Evolutionary conservation across 352 stramenopile species (phyloP).

Genomic region (Pythium folliculosum): DNA sequence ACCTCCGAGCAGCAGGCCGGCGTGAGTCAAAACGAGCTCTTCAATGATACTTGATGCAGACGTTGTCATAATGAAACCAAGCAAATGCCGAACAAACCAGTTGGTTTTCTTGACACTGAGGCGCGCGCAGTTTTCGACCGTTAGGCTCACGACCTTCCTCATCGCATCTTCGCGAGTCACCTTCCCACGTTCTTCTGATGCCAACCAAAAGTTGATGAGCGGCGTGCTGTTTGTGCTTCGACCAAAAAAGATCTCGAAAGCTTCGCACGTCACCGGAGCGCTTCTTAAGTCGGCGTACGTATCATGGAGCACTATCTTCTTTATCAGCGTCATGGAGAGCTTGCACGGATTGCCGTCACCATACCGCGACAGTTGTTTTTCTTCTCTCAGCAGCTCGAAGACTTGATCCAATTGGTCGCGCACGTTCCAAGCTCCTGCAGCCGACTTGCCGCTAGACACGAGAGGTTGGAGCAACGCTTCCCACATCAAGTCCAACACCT

Average conservation of each 20-base stretch:
- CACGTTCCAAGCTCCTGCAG: constrained; percentile 15
- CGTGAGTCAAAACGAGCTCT: constrained; percentile 42
- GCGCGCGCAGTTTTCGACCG: constrained; percentile 20
- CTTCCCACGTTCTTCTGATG: constrained; percentile 4
- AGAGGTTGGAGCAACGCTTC: constrained; percentile 38
- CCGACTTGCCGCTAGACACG: neutral
- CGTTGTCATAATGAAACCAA: constrained; percentile 44
- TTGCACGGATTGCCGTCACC: constrained; percentile 14
- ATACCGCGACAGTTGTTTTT: constrained; percentile 15
- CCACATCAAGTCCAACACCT: constrained; percentile 51
- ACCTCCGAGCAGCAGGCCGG: constrained; percentile 55
- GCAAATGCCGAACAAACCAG: constrained; percentile 75
- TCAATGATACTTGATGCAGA: constrained; percentile 1
- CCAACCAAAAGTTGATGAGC: constrained; percentile 42
- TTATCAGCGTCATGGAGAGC: constrained; percentile 30
- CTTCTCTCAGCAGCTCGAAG: constrained; percentile 31
- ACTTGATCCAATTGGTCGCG: constrained; percentile 24
- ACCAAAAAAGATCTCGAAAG: constrained; percentile 53
- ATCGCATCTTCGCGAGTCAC: constrained; percentile 9
- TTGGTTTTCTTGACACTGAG: constrained; percentile 69
- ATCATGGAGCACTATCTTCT: constrained; percentile 16
- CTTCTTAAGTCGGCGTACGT: constrained; percentile 1
- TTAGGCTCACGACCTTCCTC: constrained; percentile 11
- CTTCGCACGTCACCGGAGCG: constrained; percentile 32
- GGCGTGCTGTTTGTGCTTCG: constrained; percentile 42